A percentile compares a stretch with the other conserved stretches of the same genome.
phyloP scores from a whole-genome alignment of 2,329 filamentous ascomycete genomes.

The Aspergillus intermedius region DNA sequence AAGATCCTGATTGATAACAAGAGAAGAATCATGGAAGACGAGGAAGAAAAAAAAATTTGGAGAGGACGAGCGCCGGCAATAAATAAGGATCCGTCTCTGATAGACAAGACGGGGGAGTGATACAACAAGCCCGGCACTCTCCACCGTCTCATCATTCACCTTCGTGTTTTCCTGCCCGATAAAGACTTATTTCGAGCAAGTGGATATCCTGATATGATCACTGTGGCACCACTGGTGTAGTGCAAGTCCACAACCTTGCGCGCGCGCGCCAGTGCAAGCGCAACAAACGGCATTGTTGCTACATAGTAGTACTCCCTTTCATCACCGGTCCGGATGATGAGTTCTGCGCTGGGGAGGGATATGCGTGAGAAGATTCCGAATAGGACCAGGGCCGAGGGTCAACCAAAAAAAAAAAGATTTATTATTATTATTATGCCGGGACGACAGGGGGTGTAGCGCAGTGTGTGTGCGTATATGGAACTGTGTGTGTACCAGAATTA shows the following conservation, averaged over 20 bases:
- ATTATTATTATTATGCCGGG: slow-evolving; percentile 13
- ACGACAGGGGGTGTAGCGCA: slow-evolving; percentile 17
- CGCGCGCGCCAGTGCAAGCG: slow-evolving; percentile 5
- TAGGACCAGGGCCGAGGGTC: slow-evolving; percentile 9
- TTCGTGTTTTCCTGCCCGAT: slow-evolving; percentile 1
- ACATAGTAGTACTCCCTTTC: slow-evolving; percentile 13
- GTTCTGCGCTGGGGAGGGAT: slow-evolving; percentile 9
- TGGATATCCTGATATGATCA: slow-evolving; percentile 14
- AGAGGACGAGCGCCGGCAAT: slow-evolving; percentile 2
- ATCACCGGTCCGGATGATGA: slow-evolving; percentile 15
- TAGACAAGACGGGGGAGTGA: not conserved
- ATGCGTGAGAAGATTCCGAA: slow-evolving; percentile 6
- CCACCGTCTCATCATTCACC: slow-evolving; percentile 2
- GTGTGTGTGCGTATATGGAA: not conserved
- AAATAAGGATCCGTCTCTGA: slow-evolving; percentile 11
- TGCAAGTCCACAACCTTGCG: slow-evolving; percentile 6
- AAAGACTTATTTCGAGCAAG: slow-evolving; percentile 3
- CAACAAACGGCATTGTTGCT: slow-evolving; percentile 11
- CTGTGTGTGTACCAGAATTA: not conserved
- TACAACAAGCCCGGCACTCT: not conserved
- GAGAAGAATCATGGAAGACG: not conserved
- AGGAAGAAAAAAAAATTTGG: not conserved
- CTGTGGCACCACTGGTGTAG: slow-evolving; percentile 10
- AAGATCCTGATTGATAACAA: slow-evolving; percentile 1
- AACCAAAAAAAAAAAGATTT: slow-evolving; percentile 2